Evolutionary conservation across 2,329 filamentous ascomycete species (phyloP), one percentile per base, ranked within the genome.

Genomic region (Fusarium caatingaense): DNA sequence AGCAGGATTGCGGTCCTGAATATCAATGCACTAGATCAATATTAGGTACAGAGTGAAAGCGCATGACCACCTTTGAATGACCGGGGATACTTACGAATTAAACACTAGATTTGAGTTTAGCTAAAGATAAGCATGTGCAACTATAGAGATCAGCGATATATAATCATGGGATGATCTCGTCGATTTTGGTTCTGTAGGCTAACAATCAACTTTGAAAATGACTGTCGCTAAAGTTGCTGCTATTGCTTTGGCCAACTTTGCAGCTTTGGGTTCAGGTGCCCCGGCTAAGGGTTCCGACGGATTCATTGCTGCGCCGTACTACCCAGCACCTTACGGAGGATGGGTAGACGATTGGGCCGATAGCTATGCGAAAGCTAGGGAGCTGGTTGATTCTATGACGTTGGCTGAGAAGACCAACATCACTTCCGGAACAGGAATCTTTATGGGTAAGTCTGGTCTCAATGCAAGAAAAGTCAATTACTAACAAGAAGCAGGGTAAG

Each of bases 361-460:
- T 20, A 91, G 91, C 72, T 95, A 94, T 75, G 81, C 81, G 55
- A 93, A 92, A 74, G 92, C 92, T 2, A 85, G 89, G 60, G 79
- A 83, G 6, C 78, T 94, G 16, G 92, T 95, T 18, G 87, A 88
- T 56, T 86, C 88, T 49, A 93, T 95, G 92, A 94, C 92, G 0
- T 79, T 95, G 59, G 92, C 91, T 3, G 92, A 94, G 77, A 95
- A 94, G 81, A 90, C 91, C 6, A 94, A 94, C 75, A 85, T 94
- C 54, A 93, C 91, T 0, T 87, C 87, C 2, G 92, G 92, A 6
- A 90, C 87, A 2, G 92, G 92, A 2, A 85, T 90, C 44, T 91
- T 85, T 68, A 94, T 93, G 92, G 91, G 87, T 83, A 76, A 18
- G 57, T 32, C 18, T 15, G 11, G 9, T 32, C 10, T 12, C 2